Base-by-base conservation (phyloP, 768 basidiomycete genomes). In the Agrocybe chaxingu region DNA sequence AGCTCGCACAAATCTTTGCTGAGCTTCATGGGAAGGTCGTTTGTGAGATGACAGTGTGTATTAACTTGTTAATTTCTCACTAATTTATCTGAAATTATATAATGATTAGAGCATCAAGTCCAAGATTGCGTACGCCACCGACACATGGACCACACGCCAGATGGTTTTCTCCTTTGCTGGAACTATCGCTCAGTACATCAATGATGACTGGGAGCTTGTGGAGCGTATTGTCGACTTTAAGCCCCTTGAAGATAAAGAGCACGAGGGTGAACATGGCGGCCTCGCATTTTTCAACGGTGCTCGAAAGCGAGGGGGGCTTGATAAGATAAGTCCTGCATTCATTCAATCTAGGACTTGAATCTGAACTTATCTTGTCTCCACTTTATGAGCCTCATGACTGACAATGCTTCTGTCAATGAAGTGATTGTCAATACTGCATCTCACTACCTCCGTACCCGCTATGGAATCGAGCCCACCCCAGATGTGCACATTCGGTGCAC, bases 401-500 rank as follows among this genome's bases (percentile, higher is more conserved):
- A 71, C 51, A 73, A 71, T 58, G 69, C 66, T 0, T 53, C 61
- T 0, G 52, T 62, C 8, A 70, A 71, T 33, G 58, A 70, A 45
- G 66, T 72, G 7, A 51, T 73, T 7, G 42, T 67, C 3, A 13
- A 42, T 2, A 59, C 60, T 0, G 54, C 58, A 4, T 53, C 58
- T n/a, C 55, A 53, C 7, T 42, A 49, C 35, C 48, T 66, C 9
- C 31, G 57, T 4, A 48, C 60, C 4, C 56, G 55, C 13, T 67
- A 66, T 56, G 58, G 59, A 3, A 53, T 70, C 16, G 57, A 58
- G 24, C 55, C 57, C 29, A 47, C 48, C 7, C 61, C 65, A 7
- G 60, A 68, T 37, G 57, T 61, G n/a, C 71, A 71, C 18, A 67
- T 71, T 13, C 66, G 60, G 1, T 72, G 70, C 45, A 48, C 70